These are phyloP conservation scores for Yamadazyma sp. DNA, from an alignment of 1,139 yeast genomes.

Conservation along the genomic window DNA sequence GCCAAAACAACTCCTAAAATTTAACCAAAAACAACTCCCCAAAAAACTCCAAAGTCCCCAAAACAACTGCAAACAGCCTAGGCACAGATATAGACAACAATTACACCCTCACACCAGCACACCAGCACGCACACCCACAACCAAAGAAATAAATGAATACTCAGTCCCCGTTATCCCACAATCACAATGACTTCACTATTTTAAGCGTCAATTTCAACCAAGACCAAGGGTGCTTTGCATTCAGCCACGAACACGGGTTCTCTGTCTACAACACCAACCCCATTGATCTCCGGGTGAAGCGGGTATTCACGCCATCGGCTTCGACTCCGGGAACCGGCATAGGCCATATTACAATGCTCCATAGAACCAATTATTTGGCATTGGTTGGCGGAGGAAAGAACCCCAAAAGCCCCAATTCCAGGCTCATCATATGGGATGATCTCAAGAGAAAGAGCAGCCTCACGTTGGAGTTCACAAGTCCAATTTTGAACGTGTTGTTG, in stretches of 20 bases:
- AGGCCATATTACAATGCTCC: constrained; percentile 78
- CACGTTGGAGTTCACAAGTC: constrained; percentile 69
- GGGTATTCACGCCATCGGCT: constrained; percentile 41
- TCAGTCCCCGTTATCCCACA: constrained; percentile 20
- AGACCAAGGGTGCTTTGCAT: constrained; percentile 86
- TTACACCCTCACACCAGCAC: too few species aligned
- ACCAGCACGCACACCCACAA: too few species aligned
- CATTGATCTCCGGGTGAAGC: constrained; percentile 70
- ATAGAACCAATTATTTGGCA: constrained; percentile 86
- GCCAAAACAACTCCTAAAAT: too few species aligned
- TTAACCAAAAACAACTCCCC: too few species aligned
- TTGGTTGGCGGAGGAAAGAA: constrained; percentile 84
- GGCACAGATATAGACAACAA: too few species aligned
- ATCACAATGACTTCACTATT: constrained; percentile 37
- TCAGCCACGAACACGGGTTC: constrained; percentile 81
- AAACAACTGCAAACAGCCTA: too few species aligned
- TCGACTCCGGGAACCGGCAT: constrained; percentile 54
- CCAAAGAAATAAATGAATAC: constrained; percentile 49
- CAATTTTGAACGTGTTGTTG: constrained; percentile 70
- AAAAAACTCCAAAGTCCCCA: too few species aligned
- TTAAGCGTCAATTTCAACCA: constrained; percentile 76
- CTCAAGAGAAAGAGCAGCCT: constrained; percentile 74
- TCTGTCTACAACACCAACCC: constrained; percentile 89
- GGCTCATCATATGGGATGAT: constrained; percentile 89
- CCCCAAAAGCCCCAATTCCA: constrained; percentile 77